These are phyloP conservation scores for Colletotrichum sp. DNA, from an alignment of 2,329 filamentous ascomycete genomes.

Conservation along the genomic window DNA sequence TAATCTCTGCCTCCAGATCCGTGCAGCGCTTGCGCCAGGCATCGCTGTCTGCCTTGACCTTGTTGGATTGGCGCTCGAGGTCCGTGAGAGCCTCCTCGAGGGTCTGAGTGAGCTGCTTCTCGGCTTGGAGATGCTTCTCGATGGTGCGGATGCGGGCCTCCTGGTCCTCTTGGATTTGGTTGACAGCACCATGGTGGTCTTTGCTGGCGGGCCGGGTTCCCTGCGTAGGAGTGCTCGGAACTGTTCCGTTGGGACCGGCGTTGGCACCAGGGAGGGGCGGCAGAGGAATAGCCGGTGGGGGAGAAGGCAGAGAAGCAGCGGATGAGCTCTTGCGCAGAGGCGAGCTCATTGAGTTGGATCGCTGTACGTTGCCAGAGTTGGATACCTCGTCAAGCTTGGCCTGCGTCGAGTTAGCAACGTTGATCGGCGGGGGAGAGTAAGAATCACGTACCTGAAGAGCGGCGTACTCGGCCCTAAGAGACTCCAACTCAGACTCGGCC, in stretches of 20 bases:
- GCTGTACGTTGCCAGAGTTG: slow-evolving; percentile 48
- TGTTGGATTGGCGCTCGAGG: slow-evolving; percentile 88
- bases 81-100: slow-evolving; percentile 95
- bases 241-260: slow-evolving; percentile 40
- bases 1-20: slow-evolving; percentile 75
- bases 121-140: slow-evolving; percentile 93
- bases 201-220: slow-evolving; percentile 80
- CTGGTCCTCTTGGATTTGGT: slow-evolving; percentile 90
- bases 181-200: slow-evolving; percentile 67
- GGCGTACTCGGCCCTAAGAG: slow-evolving; percentile 71
- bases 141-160: slow-evolving; percentile 94
- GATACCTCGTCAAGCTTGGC: slow-evolving; percentile 39
- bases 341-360: slow-evolving; percentile 66
- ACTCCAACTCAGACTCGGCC: slow-evolving; percentile 73
- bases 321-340: slow-evolving; percentile 86
- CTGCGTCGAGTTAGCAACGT: slow-evolving; percentile 42
- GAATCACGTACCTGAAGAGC: slow-evolving; percentile 73
- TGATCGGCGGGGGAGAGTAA: neutral
- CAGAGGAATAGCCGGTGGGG: slow-evolving; percentile 93
- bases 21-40: slow-evolving; percentile 86
- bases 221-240: slow-evolving; percentile 55
- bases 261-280: slow-evolving; percentile 78
- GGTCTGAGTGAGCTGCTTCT: slow-evolving; percentile 94
- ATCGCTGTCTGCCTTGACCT: slow-evolving; percentile 89
- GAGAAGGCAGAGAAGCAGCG: slow-evolving; percentile 85